Conservation (phyloP, 306 rosid species). For the Vicia faba region DNA sequence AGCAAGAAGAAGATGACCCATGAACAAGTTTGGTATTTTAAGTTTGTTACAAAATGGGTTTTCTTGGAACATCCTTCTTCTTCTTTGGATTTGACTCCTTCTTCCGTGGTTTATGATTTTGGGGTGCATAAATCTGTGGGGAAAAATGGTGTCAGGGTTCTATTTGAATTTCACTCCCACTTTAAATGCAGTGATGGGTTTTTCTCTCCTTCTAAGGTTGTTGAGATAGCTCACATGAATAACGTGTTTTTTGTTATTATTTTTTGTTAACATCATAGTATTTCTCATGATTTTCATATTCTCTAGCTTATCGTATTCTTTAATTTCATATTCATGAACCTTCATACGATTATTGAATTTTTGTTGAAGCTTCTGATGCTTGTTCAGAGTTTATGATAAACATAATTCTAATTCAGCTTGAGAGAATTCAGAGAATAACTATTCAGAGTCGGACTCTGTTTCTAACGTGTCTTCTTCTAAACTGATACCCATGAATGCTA, state of each 20-base stretch:
- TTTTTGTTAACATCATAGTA: too few relatives aligned
- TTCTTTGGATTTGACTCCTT: conserved; percentile 17
- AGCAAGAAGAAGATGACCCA: conserved; percentile 84
- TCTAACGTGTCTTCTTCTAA: too few relatives aligned
- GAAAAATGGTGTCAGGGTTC: conserved; percentile 62
- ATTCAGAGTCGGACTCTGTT: too few relatives aligned
- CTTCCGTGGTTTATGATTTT: conserved; percentile 75
- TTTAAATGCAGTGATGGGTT: conserved; percentile 94
- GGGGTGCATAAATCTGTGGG: conserved; percentile 71
- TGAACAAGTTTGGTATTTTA: conserved; percentile 71
- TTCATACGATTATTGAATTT: too few relatives aligned
- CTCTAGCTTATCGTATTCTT: too few relatives aligned
- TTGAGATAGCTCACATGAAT: conserved; percentile 80
- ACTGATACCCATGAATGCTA: too few relatives aligned
- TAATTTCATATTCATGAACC: too few relatives aligned
- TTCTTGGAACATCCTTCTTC: conserved; percentile 56
- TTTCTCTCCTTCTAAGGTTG: conserved; percentile 82
- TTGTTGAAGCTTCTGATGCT: too few relatives aligned
- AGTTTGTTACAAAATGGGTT: conserved; percentile 81
- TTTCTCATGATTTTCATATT: too few relatives aligned
- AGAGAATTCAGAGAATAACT: too few relatives aligned
- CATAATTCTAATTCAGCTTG: too few relatives aligned
- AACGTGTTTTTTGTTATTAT: conserved; percentile 58
- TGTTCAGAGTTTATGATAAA: too few relatives aligned
- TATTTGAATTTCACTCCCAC: conserved; percentile 90